These are phyloP conservation scores for Hyaloperonospora arabidopsidis DNA, from an alignment of 352 stramenopile species.

Conservation along the genomic window DNA sequence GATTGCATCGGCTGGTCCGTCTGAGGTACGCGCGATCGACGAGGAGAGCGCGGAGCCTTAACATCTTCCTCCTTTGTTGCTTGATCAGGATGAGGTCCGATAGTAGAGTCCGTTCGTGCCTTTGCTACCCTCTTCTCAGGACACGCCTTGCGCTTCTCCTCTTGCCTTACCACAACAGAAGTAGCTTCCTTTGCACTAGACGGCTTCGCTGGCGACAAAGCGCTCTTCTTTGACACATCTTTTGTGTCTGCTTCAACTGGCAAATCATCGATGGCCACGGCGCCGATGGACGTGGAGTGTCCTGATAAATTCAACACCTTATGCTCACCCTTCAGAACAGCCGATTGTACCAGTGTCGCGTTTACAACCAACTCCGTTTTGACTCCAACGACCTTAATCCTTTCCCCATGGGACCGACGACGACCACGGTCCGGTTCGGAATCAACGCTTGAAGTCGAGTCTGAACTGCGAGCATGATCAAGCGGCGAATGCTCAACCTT, in stretches of 20 bases:
- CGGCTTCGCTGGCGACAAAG: not conserved
- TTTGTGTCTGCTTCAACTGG: slow-evolving; percentile 2
- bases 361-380: slow-evolving; percentile 5
- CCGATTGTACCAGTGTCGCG: slow-evolving; percentile 11
- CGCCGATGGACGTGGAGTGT: slow-evolving; percentile 13
- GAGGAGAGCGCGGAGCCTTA: slow-evolving; percentile 2
- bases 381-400: no score
- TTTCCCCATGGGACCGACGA: no score
- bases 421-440: slow-evolving; percentile 7
- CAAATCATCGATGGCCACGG: slow-evolving; percentile 13
- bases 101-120: slow-evolving; percentile 8
- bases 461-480: slow-evolving; percentile 7
- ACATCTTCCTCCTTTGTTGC: slow-evolving; percentile 14
- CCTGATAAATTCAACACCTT: slow-evolving; percentile 28
- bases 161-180: slow-evolving; percentile 4
- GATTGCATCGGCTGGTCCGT: slow-evolving; percentile 2
- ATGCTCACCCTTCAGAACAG: slow-evolving; percentile 27
- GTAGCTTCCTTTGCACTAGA: slow-evolving; percentile 2
- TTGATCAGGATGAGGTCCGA: slow-evolving; percentile 5
- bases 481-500: slow-evolving; percentile 8
- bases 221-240: slow-evolving; percentile 4
- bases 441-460: slow-evolving; percentile 9
- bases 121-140: slow-evolving; percentile 6
- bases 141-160: slow-evolving; percentile 5
- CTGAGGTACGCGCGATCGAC: slow-evolving; percentile 5